phyloP scores from a whole-genome alignment of 495 filamentous ascomycete species.

The Neurospora sp. region DNA sequence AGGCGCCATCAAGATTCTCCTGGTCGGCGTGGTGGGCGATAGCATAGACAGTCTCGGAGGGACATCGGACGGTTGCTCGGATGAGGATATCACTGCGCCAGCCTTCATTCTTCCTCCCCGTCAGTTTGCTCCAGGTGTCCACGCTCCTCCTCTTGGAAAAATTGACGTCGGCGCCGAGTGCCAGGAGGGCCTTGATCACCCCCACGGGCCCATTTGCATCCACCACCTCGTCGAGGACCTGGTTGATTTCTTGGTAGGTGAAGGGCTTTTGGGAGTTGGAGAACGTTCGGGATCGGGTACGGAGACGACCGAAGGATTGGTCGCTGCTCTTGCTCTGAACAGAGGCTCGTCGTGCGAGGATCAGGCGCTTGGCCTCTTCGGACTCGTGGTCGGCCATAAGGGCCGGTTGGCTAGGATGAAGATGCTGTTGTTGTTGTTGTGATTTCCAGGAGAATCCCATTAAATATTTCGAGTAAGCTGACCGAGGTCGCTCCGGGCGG shows the following conservation, averaged over 20 bases:
- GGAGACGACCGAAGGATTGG: slow-evolving; percentile 10
- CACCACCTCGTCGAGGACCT: slow-evolving; percentile 17
- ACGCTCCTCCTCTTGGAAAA: slow-evolving; percentile 14
- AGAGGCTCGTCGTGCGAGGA: slow-evolving; percentile 13
- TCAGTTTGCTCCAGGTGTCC: slow-evolving; percentile 12
- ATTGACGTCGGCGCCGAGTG: slow-evolving; percentile 24
- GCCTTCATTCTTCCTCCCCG: slow-evolving; percentile 5
- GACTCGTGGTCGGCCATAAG: slow-evolving; percentile 10
- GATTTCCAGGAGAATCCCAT: not conserved
- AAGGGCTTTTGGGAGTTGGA: slow-evolving; percentile 6
- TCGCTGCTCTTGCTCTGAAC: slow-evolving; percentile 7
- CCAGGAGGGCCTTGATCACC: slow-evolving; percentile 17
- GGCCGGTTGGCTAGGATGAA: not conserved
- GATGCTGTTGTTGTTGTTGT: not conserved
- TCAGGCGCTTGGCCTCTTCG: slow-evolving; percentile 17
- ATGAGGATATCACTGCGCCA: slow-evolving; percentile 18
- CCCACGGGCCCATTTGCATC: slow-evolving; percentile 17
- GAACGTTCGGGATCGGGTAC: not conserved
- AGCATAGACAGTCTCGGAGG: slow-evolving; percentile 14
- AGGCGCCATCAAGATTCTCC: slow-evolving; percentile 19
- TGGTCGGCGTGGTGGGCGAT: slow-evolving; percentile 23
- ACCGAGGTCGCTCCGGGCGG: not conserved
- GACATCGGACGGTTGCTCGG: slow-evolving; percentile 15
- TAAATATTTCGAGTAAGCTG: not conserved
- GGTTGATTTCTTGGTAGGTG: slow-evolving; percentile 20